Evolutionary conservation across 805 yeast genomes (phyloP).

Genomic region (Lipomyces orientalis): DNA sequence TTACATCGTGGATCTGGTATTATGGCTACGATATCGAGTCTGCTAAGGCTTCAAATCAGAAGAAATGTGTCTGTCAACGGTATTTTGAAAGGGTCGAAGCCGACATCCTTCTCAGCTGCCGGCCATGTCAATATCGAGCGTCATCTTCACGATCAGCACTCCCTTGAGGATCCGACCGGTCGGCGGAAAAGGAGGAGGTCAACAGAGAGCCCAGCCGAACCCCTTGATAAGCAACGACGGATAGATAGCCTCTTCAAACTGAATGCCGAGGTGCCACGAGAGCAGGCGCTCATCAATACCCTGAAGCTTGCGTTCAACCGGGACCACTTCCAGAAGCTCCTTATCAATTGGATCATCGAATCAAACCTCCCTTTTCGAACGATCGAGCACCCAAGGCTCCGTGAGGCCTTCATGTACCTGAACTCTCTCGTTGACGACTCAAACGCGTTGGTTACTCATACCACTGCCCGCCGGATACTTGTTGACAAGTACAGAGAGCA

Average conservation of each 20-base stretch:
- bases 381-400: slow-evolving; percentile 1
- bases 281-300: slow-evolving; percentile 4
- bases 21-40: slow-evolving; percentile 1
- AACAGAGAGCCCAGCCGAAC: background rate
- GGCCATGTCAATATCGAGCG: background rate
- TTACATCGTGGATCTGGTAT: background rate
- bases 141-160: slow-evolving; percentile 2
- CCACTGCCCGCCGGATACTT: slow-evolving; percentile 1
- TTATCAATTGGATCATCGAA: background rate
- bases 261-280: slow-evolving; percentile 4
- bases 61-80: background rate
- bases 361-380: slow-evolving; percentile 3
- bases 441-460: slow-evolving; percentile 2
- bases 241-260: background rate
- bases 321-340: slow-evolving; percentile 4
- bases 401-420: background rate
- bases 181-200: slow-evolving; percentile 4
- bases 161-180: background rate
- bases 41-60: slow-evolving; percentile 1
- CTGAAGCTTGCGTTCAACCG: background rate
- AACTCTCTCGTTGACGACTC: background rate
- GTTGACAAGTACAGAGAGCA: background rate
- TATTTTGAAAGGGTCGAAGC: slow-evolving; percentile 2
- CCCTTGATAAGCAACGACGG: background rate
- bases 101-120: slow-evolving; percentile 3